A percentile compares a stretch with the other conserved stretches of the same genome.
These are phyloP conservation scores for Xylaria flabelliformis DNA, from an alignment of 495 filamentous ascomycete species.

Conservation along the genomic window DNA sequence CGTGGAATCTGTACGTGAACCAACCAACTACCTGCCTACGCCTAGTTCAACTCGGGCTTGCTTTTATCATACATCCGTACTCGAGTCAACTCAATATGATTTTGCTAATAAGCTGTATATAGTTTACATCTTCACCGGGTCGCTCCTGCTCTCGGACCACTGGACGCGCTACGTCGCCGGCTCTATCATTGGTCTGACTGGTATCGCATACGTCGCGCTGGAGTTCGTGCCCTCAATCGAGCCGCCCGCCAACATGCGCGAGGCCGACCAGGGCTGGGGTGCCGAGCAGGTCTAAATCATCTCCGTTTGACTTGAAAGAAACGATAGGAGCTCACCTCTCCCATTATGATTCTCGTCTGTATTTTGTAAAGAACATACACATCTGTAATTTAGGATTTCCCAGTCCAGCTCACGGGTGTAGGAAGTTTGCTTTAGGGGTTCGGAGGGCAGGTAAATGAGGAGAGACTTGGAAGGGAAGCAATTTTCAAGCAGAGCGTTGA, in stretches of 20 bases:
- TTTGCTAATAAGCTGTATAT: background rate
- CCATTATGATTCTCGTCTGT: slow-evolving; percentile 15
- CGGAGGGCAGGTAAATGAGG: background rate
- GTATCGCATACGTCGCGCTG: slow-evolving; percentile 78
- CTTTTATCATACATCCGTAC: background rate
- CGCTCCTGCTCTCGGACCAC: slow-evolving; percentile 72
- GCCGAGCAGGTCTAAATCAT: slow-evolving; percentile 78
- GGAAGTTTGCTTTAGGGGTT: background rate
- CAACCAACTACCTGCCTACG: background rate
- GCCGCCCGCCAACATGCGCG: slow-evolving; percentile 97
- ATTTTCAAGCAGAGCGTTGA: background rate
- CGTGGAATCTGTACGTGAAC: slow-evolving; percentile 85
- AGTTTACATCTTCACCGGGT: slow-evolving; percentile 98
- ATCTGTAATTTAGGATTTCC: background rate
- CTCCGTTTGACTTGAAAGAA: background rate
- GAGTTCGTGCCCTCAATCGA: slow-evolving; percentile 97
- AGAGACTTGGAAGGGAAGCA: background rate
- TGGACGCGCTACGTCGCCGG: slow-evolving; percentile 68
- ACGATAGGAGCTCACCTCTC: background rate
- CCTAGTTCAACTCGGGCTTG: background rate
- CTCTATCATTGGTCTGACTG: slow-evolving; percentile 74
- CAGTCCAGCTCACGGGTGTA: background rate
- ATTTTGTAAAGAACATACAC: background rate
- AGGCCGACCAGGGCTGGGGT: slow-evolving; percentile 86
- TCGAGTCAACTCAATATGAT: background rate